Evolutionary conservation across 1,284 basidiomycete species (phyloP).

Genomic region (Volvariella volvacea): DNA sequence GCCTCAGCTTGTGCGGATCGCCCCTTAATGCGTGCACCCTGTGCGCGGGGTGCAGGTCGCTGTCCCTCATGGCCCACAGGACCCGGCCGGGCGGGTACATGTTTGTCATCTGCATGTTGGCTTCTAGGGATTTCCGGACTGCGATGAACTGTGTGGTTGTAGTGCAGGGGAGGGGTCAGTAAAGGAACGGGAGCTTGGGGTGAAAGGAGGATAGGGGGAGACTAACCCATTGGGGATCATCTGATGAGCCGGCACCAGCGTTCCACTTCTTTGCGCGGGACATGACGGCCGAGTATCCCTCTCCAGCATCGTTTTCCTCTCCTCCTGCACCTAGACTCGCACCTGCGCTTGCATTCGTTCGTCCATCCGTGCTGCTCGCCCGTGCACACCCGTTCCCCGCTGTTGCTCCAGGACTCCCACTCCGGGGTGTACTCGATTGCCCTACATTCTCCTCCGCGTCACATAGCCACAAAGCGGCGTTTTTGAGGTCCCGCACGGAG

Average conservation of each 20-base stretch:
- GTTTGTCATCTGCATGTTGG: slow-evolving; percentile 73
- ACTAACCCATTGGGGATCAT: slow-evolving; percentile 62
- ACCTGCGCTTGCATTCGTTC: too few relatives aligned
- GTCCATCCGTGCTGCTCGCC: too few relatives aligned
- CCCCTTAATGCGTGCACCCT: slow-evolving; percentile 9
- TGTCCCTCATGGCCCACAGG: slow-evolving; percentile 69
- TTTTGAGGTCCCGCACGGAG: slow-evolving; percentile 69
- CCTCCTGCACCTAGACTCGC: too few relatives aligned
- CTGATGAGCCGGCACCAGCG: slow-evolving; percentile 41
- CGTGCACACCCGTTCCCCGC: too few relatives aligned
- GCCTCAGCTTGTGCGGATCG: slow-evolving; percentile 40
- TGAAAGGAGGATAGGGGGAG: slow-evolving; percentile 6
- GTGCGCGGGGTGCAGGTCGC: slow-evolving; percentile 53
- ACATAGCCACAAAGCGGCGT: slow-evolving; percentile 73
- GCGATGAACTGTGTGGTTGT: slow-evolving; percentile 54
- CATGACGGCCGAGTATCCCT: slow-evolving; percentile 58
- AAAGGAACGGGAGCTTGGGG: neutral
- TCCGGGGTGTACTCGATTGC: slow-evolving; percentile 19
- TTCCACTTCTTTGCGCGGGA: slow-evolving; percentile 53
- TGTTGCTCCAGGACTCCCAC: too few relatives aligned
- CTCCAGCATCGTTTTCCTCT: slow-evolving; percentile 12
- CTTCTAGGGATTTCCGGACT: slow-evolving; percentile 76
- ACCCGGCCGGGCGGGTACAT: slow-evolving; percentile 77
- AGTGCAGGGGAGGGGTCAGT: neutral
- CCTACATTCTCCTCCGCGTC: slow-evolving; percentile 48